Base-by-base conservation (phyloP, 2,329 filamentous ascomycete species). In the Cytospora piceicola region DNA sequence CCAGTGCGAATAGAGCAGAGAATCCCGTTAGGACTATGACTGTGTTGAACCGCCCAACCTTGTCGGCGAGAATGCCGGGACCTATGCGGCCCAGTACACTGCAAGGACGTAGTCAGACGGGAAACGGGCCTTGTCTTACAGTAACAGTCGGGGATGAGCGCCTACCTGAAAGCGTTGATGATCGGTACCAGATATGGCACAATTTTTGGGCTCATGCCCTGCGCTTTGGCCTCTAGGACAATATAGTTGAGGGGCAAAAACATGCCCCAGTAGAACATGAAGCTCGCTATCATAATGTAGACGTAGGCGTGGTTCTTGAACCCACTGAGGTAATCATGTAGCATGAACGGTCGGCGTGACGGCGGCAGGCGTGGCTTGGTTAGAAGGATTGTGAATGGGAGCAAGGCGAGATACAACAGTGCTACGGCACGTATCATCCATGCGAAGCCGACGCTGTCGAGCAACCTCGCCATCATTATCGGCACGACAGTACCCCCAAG, bases 11-110 rank as follows among this genome's bases (percentile, higher is more conserved):
- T 46, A 83, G 64, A 42, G 77, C 77, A 9, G 84, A 82, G 64
- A 85, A 70, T 22, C 80, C 76, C 34, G 81, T 82, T 70, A 88
- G 81, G 61, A 84, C 71, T 53, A 87, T 83, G 74, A 80, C 79
- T 68, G 81, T 74, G 68, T 83, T 83, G 75, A 77, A 83, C 15
- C 79, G 77, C 5, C 81, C 81, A 22, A 79, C 46, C 55, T 74
- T 77, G 71, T 83, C 81, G 17, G 17, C 69, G 42, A 64, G 63
- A 58, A 57, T 64, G 56, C 70, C 70, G 3, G 71, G 61, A 17
- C 68, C 29, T 52, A 73, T 61, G 12, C 77, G 76, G 0, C 77
- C 79, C 51, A 80, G 75, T 2, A 63, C 30, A 32, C 30, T 32
- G 30, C 30, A 9, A 32, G 30, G 5, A 32, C 5, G 5, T 32